Base-by-base conservation (phyloP, 139 green algal genomes). In the Diplosphaera chodatii region DNA sequence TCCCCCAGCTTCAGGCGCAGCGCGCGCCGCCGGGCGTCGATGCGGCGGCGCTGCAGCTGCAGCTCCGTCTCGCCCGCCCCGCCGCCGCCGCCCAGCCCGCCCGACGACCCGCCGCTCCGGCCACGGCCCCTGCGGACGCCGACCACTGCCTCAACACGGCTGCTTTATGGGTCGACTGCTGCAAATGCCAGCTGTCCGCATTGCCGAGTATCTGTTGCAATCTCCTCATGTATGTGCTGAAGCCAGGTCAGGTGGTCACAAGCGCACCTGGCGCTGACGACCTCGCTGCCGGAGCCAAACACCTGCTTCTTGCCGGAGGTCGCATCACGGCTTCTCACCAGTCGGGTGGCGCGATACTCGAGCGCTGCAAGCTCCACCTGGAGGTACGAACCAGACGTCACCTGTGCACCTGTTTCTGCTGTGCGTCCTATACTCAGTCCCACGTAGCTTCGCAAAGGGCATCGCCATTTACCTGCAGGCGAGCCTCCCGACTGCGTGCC, bases 331-430 rank as follows among this genome's bases (percentile, higher is more conserved):
- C 40, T 27, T 1, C 86, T 80, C 69, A 91, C 86, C 71, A 91
- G 80, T 1, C 86, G 76, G 15, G 76, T 79, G 16, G 78, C 67
- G 40, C 74, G 66, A 48, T 87, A 86, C 3, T 87, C 73, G 40
- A 91, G 73, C 2, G 71, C 55, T 4, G 86, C 86, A 70, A 91
- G 66, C 77, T 91, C 85, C 30, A 91, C 86, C 84, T 91, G 80
- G 28, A n/a, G n/a, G n/a, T n/a, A n/a, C n/a, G n/a, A n/a, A n/a
- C n/a, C n/a, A n/a, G n/a, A n/a, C n/a, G n/a, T n/a, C n/a, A n/a
- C n/a, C n/a, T n/a, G n/a, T n/a, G n/a, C n/a, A n/a, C n/a, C n/a
- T n/a, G n/a, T n/a, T n/a, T n/a, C n/a, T n/a, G n/a, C n/a, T n/a
- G n/a, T n/a, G n/a, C n/a, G n/a, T n/a, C n/a, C n/a, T n/a, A n/a